phyloP scores from a whole-genome alignment of 345 rosid genomes.

The Salix purpurea region DNA sequence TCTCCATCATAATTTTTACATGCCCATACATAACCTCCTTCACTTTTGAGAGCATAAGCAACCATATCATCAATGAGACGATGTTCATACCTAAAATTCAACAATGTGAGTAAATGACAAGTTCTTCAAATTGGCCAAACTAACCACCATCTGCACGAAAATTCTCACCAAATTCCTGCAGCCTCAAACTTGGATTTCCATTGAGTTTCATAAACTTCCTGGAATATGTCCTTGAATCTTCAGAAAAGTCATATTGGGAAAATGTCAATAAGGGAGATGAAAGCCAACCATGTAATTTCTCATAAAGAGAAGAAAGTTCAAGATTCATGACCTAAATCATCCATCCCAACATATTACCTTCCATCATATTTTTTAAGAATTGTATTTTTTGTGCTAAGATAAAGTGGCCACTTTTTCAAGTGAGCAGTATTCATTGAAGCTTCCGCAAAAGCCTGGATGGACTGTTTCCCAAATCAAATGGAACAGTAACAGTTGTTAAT shows the following conservation, averaged over 20 bases:
- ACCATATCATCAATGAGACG: slow-evolving; percentile 99
- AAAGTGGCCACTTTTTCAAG: slow-evolving; percentile 95
- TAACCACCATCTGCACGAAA: slow-evolving; percentile 10
- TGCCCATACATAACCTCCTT: slow-evolving; percentile 97
- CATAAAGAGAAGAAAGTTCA: background rate
- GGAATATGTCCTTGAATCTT: slow-evolving; percentile 98
- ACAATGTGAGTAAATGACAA: slow-evolving; percentile 8
- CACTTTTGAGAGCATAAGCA: slow-evolving; percentile 93
- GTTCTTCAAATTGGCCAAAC: slow-evolving; percentile 8
- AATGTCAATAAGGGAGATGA: background rate
- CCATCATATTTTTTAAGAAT: slow-evolving; percentile 99
- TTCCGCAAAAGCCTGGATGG: slow-evolving; percentile 84
- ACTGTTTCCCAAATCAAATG: slow-evolving; percentile 42
- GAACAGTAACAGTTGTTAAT: background rate
- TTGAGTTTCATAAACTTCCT: slow-evolving; percentile 77
- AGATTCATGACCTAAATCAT: background rate
- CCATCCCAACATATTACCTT: slow-evolving; percentile 43
- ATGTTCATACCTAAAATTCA: slow-evolving; percentile 77
- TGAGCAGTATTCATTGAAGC: slow-evolving; percentile 93
- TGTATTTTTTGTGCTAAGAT: slow-evolving; percentile 96
- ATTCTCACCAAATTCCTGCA: slow-evolving; percentile 81
- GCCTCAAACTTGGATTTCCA: slow-evolving; percentile 88
- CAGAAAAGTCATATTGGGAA: background rate
- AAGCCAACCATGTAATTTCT: background rate
- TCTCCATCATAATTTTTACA: slow-evolving; percentile 99